phyloP scores from a whole-genome alignment of 306 rosid genomes.

The Fagus sylvatica region DNA sequence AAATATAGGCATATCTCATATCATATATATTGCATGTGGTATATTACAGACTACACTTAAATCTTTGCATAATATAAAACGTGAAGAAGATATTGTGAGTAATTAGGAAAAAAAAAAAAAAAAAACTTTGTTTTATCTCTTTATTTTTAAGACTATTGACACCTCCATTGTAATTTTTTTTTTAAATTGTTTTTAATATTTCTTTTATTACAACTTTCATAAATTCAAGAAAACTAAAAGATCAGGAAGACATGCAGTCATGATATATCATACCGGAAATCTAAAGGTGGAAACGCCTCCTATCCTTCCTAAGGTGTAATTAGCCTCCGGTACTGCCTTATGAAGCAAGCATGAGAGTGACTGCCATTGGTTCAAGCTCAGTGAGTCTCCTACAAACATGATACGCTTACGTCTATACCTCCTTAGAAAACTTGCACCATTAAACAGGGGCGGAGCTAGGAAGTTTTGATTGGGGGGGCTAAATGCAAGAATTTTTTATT shows the following conservation, averaged over 20 bases:
- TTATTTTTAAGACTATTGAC: background rate
- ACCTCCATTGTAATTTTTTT: background rate
- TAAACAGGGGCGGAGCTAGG: too few relatives aligned
- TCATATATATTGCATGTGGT: too few relatives aligned
- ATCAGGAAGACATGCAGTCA: too few relatives aligned
- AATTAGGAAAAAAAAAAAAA: too few relatives aligned
- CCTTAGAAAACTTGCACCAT: background rate
- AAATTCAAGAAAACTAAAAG: background rate
- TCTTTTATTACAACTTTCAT: background rate
- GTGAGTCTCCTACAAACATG: slow-evolving; percentile 28
- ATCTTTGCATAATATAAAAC: too few relatives aligned
- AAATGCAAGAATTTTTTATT: too few relatives aligned
- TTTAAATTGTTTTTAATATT: background rate
- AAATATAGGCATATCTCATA: too few relatives aligned
- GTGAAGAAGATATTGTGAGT: too few relatives aligned
- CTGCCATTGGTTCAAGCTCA: slow-evolving; percentile 32
- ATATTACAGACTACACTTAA: too few relatives aligned
- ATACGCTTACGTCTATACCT: slow-evolving; percentile 15
- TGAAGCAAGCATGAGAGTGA: slow-evolving; percentile 52
- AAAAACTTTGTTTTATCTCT: too few relatives aligned
- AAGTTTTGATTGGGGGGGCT: too few relatives aligned
- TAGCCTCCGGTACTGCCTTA: slow-evolving; percentile 29
- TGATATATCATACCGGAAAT: slow-evolving; percentile 33
- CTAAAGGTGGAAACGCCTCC: slow-evolving; percentile 42
- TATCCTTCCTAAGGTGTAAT: slow-evolving; percentile 24